Base-by-base conservation (phyloP, 352 stramenopile species). In the Pythium grandisporangium region DNA sequence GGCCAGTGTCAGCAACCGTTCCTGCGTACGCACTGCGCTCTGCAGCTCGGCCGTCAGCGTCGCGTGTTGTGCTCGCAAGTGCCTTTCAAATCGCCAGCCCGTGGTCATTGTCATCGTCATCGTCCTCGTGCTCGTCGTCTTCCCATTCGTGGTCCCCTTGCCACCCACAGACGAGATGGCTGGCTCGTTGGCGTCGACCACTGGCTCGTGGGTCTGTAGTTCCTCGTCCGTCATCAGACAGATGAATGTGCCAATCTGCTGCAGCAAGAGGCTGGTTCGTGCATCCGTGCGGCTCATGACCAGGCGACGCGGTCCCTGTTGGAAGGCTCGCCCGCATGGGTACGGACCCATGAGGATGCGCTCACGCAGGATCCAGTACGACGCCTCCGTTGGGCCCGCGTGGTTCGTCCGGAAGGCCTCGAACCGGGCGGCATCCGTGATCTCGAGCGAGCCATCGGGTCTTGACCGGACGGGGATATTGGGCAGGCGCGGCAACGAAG, bases 341-440 rank as follows among this genome's bases (percentile, higher is more conserved):
- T 80, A 87, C 5, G 53, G 49, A 6, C 77, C 75, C 19, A 66
- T 51, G 11, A 90, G 62, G 24, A 90, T 48, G 8, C 67, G 62
- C 23, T 51, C 44, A 29, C 69, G 70, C 26, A 90, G 44, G 42
- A 88, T 48, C 80, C 77, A 90, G 44, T 80, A 86, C 23, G 72
- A 87, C 36, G 58, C 56, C 42, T 84, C 72, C 0, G 73, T 84
- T 6, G 77, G 77, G 0, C 80, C 75, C 0, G 58, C 52, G 47
- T 89, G 72, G 40, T 68, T 75, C 6, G 56, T 53, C n/a, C 66
- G 62, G 36, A 93, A 93, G 38, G 82, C 58, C 33, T 74, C 71
- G 51, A 67, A 88, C 6, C 61, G 54, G 21, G 55, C 47, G 40
- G 72, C 60, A 50, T 87, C 70, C 29, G 86, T 69, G 24, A 88